These are phyloP conservation scores for Rhizophlyctis rosea DNA, from an alignment of 192 early-diverging fungal genomes.

Conservation along the genomic window DNA sequence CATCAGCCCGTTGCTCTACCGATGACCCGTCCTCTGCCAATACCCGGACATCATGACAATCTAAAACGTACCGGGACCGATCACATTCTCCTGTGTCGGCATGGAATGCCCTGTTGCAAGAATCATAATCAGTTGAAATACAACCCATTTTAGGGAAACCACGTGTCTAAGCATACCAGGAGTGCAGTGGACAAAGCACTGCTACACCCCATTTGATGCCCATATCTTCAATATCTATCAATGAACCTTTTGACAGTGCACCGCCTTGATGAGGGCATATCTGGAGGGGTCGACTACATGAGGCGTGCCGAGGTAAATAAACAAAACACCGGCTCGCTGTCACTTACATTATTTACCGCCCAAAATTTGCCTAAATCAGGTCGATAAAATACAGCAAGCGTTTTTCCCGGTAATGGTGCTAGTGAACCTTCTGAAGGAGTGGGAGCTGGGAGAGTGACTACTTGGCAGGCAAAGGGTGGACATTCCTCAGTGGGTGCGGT, in stretches of 20 bases:
- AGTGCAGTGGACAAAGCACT: slow-evolving; percentile 28
- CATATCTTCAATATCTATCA: slow-evolving; percentile 43
- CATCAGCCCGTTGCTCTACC: background rate
- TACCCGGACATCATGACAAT: slow-evolving; percentile 23
- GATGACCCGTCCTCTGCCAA: background rate
- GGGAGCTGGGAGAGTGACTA: background rate
- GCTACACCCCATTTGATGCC: slow-evolving; percentile 37
- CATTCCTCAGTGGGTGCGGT: background rate
- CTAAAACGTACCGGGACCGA: slow-evolving; percentile 25
- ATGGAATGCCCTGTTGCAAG: background rate
- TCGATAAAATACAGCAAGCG: background rate
- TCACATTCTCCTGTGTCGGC: slow-evolving; percentile 34
- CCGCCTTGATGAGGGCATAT: slow-evolving; percentile 34
- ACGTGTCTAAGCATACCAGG: slow-evolving; percentile 16
- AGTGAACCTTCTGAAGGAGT: background rate
- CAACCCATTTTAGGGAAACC: too few relatives aligned
- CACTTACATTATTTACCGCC: background rate
- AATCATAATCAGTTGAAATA: background rate
- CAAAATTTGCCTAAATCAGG: background rate
- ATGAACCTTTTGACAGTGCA: slow-evolving; percentile 15
- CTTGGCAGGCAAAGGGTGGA: background rate
- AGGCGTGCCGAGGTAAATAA: background rate
- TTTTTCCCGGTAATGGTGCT: too few relatives aligned
- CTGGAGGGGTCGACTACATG: background rate
- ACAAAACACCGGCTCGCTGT: background rate